These are phyloP conservation scores for Sorghum bicolor DNA, from an alignment of 176 grass and related monocot genomes.

Conservation along the genomic window Sorghum_bicolor_NCBIv3 NC_012878.2:970001-970500, in stretches of 20 bases:
- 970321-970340: neutral
- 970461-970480: no score
- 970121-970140: neutral
- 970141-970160: neutral
- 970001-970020: no score
- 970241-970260: neutral
- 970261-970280: no score
- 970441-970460: no score
- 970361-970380: constrained; percentile 25
- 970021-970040: no score
- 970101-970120: no score
- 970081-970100: no score
- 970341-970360: neutral
- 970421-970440: no score
- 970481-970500: no score
- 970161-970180: neutral
- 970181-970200: neutral
- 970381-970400: neutral
- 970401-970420: no score
- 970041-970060: no score
- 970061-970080: no score
- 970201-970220: neutral
- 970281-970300: neutral
- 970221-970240: neutral
- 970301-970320: neutral